Base-by-base conservation (phyloP, 176 grass and related monocot species). In the Metroxylon sagu region DNA sequence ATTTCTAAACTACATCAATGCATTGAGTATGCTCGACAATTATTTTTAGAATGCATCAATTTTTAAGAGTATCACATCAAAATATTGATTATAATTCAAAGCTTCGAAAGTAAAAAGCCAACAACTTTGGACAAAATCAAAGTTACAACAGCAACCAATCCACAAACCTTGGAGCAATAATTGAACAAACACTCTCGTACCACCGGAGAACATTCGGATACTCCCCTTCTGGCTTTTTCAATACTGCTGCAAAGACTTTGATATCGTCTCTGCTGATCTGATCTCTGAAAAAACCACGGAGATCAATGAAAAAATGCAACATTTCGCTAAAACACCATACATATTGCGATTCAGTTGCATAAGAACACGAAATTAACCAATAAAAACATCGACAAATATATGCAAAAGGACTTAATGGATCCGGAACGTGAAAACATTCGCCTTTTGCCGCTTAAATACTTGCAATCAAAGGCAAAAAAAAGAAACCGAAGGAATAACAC, bases 261-360 rank as follows among this genome's bases (percentile, higher is more conserved):
- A 88, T 19, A 23, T 92, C 93, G 48, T 98, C 87, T 73, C 91
- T 98, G 66, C 66, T 85, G 64, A 98, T 83, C 52, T 0, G 57
- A 68, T 81, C 64, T 15, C 93, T 98, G 53, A 39, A 62, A 23
- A 17, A 57, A 49, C 14, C 25, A 81, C 18, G 25, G 16, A n/a
- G 65, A 0, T 18, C 4, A 87, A 8, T 2, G 4, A 2, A 52
- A 68, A 77, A 56, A 72, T 19, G 35, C 25, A 61, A 50, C 28
- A 18, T 61, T 43, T 43, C 8, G 35, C 35, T 43, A 43, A 43
- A 12, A 12, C 35, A 43, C 35, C 35, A 14, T 12, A 43, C 12
- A 43, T 43, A 43, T 2, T 12, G 1, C 35, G 1, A 43, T 43
- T 14, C 6, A 43, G 7, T 3, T 43, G 35, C 35, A 43, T 3